phyloP scores from a whole-genome alignment of 768 basidiomycete species.

The Mycena haematopus region DNA sequence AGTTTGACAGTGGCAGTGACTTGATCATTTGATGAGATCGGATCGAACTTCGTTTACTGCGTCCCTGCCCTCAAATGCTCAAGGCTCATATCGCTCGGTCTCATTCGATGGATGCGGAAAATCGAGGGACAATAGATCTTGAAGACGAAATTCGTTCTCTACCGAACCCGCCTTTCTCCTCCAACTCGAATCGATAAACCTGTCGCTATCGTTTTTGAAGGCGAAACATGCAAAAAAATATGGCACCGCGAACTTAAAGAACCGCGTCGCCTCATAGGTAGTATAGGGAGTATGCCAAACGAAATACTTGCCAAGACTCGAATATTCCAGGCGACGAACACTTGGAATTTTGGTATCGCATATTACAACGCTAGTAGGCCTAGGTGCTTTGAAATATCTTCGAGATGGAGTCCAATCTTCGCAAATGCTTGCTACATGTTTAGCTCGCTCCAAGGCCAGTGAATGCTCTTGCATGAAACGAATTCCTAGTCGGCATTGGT shows the following conservation, averaged over 20 bases:
- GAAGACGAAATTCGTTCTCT: neutral
- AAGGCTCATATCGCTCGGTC: neutral
- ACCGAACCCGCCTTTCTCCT: neutral
- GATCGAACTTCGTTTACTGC: too few species aligned
- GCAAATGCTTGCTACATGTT: slow-evolving; percentile 2
- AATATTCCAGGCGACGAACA: slow-evolving; percentile 8
- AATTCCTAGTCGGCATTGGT: neutral
- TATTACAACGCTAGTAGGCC: slow-evolving; percentile 28
- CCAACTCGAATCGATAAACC: slow-evolving; percentile 6
- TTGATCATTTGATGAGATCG: too few species aligned
- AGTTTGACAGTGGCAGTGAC: too few species aligned
- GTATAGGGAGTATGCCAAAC: slow-evolving; percentile 9
- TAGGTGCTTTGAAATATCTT: slow-evolving; percentile 31
- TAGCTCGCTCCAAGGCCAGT: slow-evolving; percentile 22
- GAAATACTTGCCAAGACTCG: slow-evolving; percentile 22
- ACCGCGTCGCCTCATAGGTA: slow-evolving; percentile 13
- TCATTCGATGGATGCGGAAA: slow-evolving; percentile 2
- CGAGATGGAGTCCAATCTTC: slow-evolving; percentile 18
- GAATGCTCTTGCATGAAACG: neutral
- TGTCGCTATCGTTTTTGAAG: slow-evolving; percentile 6
- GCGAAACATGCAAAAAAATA: too few species aligned
- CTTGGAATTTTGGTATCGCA: slow-evolving; percentile 31
- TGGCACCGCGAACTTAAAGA: slow-evolving; percentile 6
- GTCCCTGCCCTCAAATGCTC: too few species aligned
- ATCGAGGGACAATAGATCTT: neutral